Evolutionary conservation across 306 rosid species (phyloP).

Genomic region (Cyamopsis tetragonoloba): DNA sequence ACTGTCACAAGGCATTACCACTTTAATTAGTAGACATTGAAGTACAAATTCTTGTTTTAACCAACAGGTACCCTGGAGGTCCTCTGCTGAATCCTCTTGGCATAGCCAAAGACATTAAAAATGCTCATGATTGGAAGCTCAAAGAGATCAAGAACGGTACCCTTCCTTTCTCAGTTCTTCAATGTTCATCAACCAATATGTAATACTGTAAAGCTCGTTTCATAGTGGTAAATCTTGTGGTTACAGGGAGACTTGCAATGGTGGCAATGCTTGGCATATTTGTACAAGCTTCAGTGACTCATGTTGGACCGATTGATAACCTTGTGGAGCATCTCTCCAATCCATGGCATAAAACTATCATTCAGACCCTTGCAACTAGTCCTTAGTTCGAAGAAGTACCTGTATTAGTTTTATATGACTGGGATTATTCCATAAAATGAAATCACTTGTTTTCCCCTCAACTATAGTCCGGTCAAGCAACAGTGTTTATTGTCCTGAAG

Average conservation of each 20-base stretch:
- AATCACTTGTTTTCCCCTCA: neutral
- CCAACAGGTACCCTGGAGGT: constrained; percentile 76
- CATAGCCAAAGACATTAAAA: constrained; percentile 73
- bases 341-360: constrained; percentile 88
- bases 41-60: constrained; percentile 18
- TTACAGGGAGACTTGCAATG: constrained; percentile 82
- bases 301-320: constrained; percentile 88
- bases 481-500: neutral
- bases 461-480: neutral
- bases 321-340: constrained; percentile 85
- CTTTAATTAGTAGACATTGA: neutral
- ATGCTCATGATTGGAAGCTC: constrained; percentile 76
- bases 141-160: constrained; percentile 89
- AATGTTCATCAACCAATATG: neutral
- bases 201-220: neutral
- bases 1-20: neutral
- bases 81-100: constrained; percentile 86
- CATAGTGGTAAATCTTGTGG: neutral
- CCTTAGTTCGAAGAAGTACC: constrained; percentile 28
- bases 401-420: constrained; percentile 10
- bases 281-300: constrained; percentile 87
- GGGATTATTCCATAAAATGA: constrained; percentile 1
- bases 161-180: constrained; percentile 4
- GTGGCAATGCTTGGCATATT: constrained; percentile 87
- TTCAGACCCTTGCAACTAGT: constrained; percentile 62